Percentiles rank a stretch among this genome's conserved stretches.
phyloP scores from a whole-genome alignment of 176 grass and related monocot species.

The Lolium rigidum region DNA sequence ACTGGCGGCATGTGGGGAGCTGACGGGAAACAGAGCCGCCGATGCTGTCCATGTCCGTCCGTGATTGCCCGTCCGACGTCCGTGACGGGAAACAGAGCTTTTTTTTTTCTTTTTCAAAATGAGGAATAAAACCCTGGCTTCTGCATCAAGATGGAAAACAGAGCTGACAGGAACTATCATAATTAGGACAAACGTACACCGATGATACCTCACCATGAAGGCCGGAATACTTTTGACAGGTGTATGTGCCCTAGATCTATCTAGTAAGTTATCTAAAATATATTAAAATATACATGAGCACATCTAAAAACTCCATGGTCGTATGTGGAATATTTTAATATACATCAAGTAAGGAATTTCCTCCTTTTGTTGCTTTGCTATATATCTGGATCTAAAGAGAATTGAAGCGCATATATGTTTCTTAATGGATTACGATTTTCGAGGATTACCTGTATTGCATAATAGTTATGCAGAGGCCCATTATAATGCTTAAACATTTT shows the following conservation, averaged over 20 bases:
- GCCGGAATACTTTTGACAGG: not conserved
- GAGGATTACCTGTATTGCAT: too few species aligned
- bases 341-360: not conserved
- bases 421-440: not conserved
- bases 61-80: too few species aligned
- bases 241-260: not conserved
- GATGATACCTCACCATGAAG: not conserved
- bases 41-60: too few species aligned
- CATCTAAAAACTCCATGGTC: not conserved
- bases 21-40: too few species aligned
- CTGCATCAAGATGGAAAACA: too few species aligned
- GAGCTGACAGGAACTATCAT: too few species aligned
- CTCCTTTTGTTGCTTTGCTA: not conserved
- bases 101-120: too few species aligned
- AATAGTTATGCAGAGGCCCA: too few species aligned
- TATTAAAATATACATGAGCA: not conserved
- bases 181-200: not conserved
- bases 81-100: too few species aligned
- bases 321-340: not conserved
- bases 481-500: too few species aligned
- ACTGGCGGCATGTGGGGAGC: too few species aligned
- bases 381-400: not conserved
- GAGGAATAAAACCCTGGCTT: too few species aligned
- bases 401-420: not conserved
- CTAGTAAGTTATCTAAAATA: not conserved